Percentiles rank a stretch among this genome's conserved stretches.
Conservation (phyloP, 2,329 filamentous ascomycete genomes). For the Nemania sp. region DNA sequence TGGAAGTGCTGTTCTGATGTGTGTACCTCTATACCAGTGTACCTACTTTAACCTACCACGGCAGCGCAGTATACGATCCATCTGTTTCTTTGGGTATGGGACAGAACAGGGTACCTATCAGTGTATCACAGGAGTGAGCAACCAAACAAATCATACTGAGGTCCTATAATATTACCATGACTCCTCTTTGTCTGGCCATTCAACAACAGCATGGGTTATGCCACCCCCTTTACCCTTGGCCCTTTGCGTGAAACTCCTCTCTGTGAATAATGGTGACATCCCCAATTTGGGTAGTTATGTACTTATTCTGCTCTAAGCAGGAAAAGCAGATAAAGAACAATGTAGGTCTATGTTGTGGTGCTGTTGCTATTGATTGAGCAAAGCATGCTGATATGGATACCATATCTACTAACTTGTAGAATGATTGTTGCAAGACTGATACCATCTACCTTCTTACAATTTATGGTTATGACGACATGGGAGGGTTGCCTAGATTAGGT, state of each 20-base stretch:
- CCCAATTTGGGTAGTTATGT: background rate
- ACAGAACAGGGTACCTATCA: too few relatives aligned
- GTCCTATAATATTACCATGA: background rate
- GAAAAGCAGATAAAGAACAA: too few relatives aligned
- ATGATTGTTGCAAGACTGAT: too few relatives aligned
- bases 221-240: too few relatives aligned
- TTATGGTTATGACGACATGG: slow-evolving; percentile 16
- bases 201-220: slow-evolving; percentile 2
- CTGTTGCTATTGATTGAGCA: background rate
- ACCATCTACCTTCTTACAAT: too few relatives aligned
- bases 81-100: background rate
- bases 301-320: too few relatives aligned
- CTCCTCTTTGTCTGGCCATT: slow-evolving; percentile 1
- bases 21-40: background rate
- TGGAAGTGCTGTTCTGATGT: background rate
- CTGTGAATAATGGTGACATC: background rate
- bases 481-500: background rate
- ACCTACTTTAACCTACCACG: too few relatives aligned
- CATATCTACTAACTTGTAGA: too few relatives aligned
- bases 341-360: too few relatives aligned
- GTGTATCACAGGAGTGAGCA: slow-evolving; percentile 6
- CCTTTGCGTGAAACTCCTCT: slow-evolving; percentile 12
- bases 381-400: background rate
- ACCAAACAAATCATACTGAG: background rate
- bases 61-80: background rate